Base-by-base conservation (phyloP, 2,329 filamentous ascomycete genomes). In the Botrytis byssoidea region DNA sequence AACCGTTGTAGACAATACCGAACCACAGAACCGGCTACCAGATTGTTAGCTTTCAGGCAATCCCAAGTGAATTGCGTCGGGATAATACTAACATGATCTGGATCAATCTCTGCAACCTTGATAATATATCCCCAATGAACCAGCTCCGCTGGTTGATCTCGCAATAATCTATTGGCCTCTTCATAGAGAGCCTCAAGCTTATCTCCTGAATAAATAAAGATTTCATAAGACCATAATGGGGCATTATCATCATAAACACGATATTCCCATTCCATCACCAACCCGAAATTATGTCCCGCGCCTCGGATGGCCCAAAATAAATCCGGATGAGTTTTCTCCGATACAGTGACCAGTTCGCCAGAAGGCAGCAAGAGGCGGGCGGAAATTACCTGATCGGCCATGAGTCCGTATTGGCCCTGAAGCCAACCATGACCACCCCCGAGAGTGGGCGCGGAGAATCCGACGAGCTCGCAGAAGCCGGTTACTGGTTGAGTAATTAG, bases 251-350 rank as follows among this genome's bases (percentile, higher is more conserved):
- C 57, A 63, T 67, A 66, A 40, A 67, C 40, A 46, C 51, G 22
- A 48, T 70, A 74, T 14, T 55, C 40, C 61, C 59, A 63, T 57
- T 66, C 67, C 25, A 82, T 84, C 3, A 84, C 83, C 37, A 85
- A 81, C n/a, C 83, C 84, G 73, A 86, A 85, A 74, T 83, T 85
- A 70, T 76, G 86, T 3, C 73, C 74, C 18, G 74, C 70, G 6
- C 77, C 72, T 37, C 72, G 35, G 51, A 77, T 42, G 70, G 82
- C 85, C 85, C 85, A 86, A 78, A 86, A 87, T 4, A 87, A 80
- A 51, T 87, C 85, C 0, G 78, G 57, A 55, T 88, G 83, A 0
- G 78, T 78, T 14, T 51, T 71, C n/a, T 82, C 79, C 1, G 84
- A 86, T 80, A 82, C 82, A 0, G 75, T 80, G 4, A 84, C 42